These are phyloP conservation scores for Limtongozyma cylindracea DNA, from an alignment of 805 yeast species.

Conservation along the genomic window DNA sequence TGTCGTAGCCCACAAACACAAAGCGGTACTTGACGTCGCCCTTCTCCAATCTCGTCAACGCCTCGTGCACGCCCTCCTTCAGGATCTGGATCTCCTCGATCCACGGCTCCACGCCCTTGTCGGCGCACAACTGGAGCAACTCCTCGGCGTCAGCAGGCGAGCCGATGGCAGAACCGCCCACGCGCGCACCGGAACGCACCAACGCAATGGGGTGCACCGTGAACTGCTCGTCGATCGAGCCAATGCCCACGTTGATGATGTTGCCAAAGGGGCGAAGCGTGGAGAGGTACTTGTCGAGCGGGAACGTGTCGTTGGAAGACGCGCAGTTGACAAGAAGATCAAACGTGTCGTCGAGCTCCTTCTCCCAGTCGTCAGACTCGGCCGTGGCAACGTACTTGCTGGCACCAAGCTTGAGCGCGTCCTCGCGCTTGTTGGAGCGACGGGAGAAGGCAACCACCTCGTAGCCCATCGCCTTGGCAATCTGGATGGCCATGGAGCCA, in stretches of 20 bases:
- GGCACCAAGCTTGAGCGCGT: conserved; percentile 25
- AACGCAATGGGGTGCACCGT: conserved; percentile 24
- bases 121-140: conserved; percentile 38
- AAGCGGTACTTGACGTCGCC: conserved; percentile 43
- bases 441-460: conserved; percentile 32
- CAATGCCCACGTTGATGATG: conserved; percentile 44
- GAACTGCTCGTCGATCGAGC: conserved; percentile 16
- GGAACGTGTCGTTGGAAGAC: conserved; percentile 19
- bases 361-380: conserved; percentile 17
- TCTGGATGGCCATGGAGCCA: conserved; percentile 34
- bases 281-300: conserved; percentile 18
- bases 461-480: conserved; percentile 35
- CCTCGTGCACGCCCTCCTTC: conserved; percentile 25
- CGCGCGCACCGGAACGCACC: conserved; percentile 19
- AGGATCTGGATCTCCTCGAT: conserved; percentile 29
- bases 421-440: conserved; percentile 18
- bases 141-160: conserved; percentile 38
- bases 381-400: conserved; percentile 26
- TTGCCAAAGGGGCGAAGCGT: conserved; percentile 30
- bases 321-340: too few species aligned
- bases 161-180: conserved; percentile 37
- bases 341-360: too few species aligned
- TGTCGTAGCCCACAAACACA: conserved; percentile 29
- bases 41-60: conserved; percentile 23
- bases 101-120: conserved; percentile 34